Conservation (phyloP, 2,329 filamentous ascomycete species). For the Alternaria solani region DNA sequence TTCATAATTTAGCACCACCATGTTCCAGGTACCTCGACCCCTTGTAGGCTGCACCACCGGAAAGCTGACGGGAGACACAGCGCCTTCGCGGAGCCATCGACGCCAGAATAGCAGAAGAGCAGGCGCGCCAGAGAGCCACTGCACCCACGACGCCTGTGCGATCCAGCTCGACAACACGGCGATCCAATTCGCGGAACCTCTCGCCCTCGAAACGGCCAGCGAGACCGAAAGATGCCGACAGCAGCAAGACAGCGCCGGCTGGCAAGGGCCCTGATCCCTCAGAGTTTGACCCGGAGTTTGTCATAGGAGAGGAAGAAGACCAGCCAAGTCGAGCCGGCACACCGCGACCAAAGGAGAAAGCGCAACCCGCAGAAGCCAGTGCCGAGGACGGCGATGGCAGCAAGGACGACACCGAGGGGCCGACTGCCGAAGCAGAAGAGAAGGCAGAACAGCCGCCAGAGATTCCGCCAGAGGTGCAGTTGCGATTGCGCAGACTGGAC, state of each 20-base stretch:
- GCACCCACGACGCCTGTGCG: conserved; percentile 54
- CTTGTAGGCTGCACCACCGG: not conserved
- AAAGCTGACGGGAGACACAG: conserved; percentile 55
- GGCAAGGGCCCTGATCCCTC: conserved; percentile 79
- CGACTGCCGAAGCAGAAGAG: conserved; percentile 38
- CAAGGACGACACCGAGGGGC: conserved; percentile 44
- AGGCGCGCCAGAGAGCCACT: conserved; percentile 73
- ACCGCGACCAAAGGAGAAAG: conserved; percentile 60
- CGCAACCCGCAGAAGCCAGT: conserved; percentile 31
- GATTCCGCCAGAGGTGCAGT: conserved; percentile 75
- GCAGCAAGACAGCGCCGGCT: conserved; percentile 48
- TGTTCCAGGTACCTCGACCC: conserved; percentile 46
- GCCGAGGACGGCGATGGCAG: conserved; percentile 39
- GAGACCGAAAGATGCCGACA: conserved; percentile 44
- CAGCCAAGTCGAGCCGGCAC: conserved; percentile 68
- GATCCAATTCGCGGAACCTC: conserved; percentile 55
- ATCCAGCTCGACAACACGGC: conserved; percentile 56
- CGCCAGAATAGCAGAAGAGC: conserved; percentile 88
- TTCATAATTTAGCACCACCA: conserved; percentile 32
- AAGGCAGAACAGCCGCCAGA: conserved; percentile 57
- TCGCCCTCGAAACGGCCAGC: conserved; percentile 49
- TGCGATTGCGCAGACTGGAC: conserved; percentile 83
- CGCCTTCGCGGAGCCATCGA: conserved; percentile 86
- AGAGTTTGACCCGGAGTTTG: conserved; percentile 86
- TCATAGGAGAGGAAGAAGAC: conserved; percentile 82